Conservation (phyloP, 495 filamentous ascomycete genomes). For the Daldinia vernicosa region DNA sequence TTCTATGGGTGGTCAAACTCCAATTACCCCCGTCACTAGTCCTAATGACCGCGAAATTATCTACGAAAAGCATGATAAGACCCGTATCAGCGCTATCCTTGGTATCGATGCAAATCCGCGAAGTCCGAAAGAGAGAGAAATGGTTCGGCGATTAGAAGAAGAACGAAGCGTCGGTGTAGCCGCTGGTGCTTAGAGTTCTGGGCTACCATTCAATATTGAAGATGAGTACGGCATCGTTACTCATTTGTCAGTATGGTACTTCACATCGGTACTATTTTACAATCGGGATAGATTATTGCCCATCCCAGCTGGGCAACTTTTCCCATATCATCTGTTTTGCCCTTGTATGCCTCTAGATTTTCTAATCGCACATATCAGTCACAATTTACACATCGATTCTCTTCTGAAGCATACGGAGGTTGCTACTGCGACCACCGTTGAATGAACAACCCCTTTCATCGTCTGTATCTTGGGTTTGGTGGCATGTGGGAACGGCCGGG, state of each 20-base stretch:
- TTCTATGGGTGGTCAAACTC: constrained; percentile 47
- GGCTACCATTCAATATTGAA: constrained; percentile 3
- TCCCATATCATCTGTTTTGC: not conserved
- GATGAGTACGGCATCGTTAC: not conserved
- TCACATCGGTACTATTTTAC: not conserved
- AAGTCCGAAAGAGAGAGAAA: constrained; percentile 63
- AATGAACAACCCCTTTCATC: constrained; percentile 13
- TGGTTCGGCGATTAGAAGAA: constrained; percentile 61
- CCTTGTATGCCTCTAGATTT: constrained; percentile 19
- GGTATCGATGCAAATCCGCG: constrained; percentile 63
- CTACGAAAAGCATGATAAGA: constrained; percentile 57
- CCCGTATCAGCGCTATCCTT: constrained; percentile 63
- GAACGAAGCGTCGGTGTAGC: constrained; percentile 41
- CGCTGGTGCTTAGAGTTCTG: constrained; percentile 17
- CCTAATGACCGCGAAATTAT: constrained; percentile 52
- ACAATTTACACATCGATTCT: constrained; percentile 27
- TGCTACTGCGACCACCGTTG: not conserved
- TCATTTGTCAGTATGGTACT: not conserved
- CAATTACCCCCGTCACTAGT: constrained; percentile 57
- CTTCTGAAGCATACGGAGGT: constrained; percentile 7
- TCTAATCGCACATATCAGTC: constrained; percentile 12
- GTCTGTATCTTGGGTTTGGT: constrained; percentile 19
- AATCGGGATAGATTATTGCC: not conserved
- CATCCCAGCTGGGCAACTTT: not conserved
- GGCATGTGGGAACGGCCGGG: constrained; percentile 10